These are phyloP conservation scores for Mycena haematopus DNA, from an alignment of 768 basidiomycete genomes.

Conservation along the genomic window DNA sequence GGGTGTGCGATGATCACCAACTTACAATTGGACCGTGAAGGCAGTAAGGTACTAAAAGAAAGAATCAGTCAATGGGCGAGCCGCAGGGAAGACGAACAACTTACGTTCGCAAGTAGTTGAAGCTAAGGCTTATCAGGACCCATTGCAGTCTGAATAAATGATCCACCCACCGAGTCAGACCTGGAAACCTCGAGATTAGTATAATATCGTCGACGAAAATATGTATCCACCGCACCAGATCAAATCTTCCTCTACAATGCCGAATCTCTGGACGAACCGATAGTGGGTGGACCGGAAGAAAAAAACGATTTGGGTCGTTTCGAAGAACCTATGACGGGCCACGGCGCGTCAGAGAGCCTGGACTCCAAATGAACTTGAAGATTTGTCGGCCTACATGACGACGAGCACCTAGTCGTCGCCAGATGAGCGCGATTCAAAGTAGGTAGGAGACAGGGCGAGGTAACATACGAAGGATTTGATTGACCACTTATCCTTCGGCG, in stretches of 20 bases:
- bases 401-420: background rate
- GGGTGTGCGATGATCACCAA: background rate
- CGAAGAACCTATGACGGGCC: slow-evolving; percentile 17
- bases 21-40: slow-evolving; percentile 24
- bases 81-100: background rate
- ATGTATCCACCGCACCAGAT: slow-evolving; percentile 22
- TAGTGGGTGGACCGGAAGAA: slow-evolving; percentile 13
- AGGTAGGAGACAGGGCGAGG: too few relatives aligned
- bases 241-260: background rate
- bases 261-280: slow-evolving; percentile 16
- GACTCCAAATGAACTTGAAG: too few relatives aligned
- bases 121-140: slow-evolving; percentile 1
- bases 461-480: background rate
- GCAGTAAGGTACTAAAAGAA: slow-evolving; percentile 20
- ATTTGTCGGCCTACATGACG: slow-evolving; percentile 4
- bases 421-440: background rate
- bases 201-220: background rate
- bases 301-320: slow-evolving; percentile 19
- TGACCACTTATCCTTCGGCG: background rate
- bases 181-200: background rate
- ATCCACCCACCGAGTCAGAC: slow-evolving; percentile 21
- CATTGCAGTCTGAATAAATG: background rate
- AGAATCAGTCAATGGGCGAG: background rate
- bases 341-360: background rate
- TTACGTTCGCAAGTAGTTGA: slow-evolving; percentile 26